phyloP scores from a whole-genome alignment of 768 basidiomycete species.

The Trametopsis cervina region DNA sequence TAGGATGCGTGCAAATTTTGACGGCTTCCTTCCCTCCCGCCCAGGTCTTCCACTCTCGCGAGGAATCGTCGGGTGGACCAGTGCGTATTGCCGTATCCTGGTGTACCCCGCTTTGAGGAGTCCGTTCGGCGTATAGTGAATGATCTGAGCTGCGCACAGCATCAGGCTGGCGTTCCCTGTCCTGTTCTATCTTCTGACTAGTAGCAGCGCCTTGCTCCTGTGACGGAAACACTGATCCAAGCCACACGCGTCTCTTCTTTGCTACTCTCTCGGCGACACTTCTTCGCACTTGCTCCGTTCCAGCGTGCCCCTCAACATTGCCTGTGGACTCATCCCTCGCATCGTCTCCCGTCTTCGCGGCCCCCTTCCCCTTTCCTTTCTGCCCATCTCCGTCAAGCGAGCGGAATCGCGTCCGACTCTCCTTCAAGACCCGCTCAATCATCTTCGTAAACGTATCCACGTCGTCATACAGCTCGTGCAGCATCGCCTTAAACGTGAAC shows the following conservation, averaged over 20 bases:
- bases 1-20: too few species aligned
- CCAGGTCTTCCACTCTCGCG: too few species aligned
- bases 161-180: too few species aligned
- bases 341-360: neutral
- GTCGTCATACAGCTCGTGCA: constrained; percentile 53
- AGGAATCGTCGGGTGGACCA: too few species aligned
- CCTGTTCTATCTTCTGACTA: too few species aligned
- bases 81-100: too few species aligned
- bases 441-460: constrained; percentile 47
- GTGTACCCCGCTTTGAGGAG: too few species aligned
- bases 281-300: neutral
- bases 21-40: too few species aligned
- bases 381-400: neutral
- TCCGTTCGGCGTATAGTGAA: too few species aligned
- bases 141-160: too few species aligned
- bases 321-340: neutral
- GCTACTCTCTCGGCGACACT: neutral
- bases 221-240: too few species aligned
- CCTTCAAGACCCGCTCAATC: constrained; percentile 15
- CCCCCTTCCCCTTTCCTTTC: neutral
- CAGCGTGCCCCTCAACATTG: neutral
- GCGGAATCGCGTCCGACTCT: neutral
- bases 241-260: neutral
- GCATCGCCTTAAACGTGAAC: constrained; percentile 63
- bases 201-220: too few species aligned